Evolutionary conservation across 176 grass and related monocot genomes (phyloP).

Genomic region (Tillandsia leiboldiana): DNA sequence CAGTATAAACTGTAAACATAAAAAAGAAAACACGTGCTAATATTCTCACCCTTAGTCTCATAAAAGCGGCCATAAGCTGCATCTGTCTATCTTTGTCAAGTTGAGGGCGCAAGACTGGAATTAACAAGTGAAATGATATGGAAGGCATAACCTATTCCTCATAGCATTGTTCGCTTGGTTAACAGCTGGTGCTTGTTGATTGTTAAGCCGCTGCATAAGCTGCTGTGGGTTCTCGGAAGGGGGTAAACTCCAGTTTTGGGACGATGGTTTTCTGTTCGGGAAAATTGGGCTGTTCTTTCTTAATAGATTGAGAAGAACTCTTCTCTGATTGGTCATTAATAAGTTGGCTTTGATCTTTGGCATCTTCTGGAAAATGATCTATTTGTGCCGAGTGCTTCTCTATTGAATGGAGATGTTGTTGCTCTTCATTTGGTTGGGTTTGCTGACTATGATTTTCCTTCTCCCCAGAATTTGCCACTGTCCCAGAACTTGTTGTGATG

Average conservation of each 20-base stretch:
- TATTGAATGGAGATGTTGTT: slow-evolving; percentile 22
- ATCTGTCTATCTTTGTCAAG: slow-evolving; percentile 85
- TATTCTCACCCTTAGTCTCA: slow-evolving; percentile 54
- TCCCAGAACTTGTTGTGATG: slow-evolving; percentile 36
- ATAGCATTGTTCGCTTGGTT: slow-evolving; percentile 43
- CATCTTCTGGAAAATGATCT: slow-evolving; percentile 20
- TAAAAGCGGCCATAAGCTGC: slow-evolving; percentile 77
- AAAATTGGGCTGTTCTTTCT: slow-evolving; percentile 25
- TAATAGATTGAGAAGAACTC: slow-evolving; percentile 8
- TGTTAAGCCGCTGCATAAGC: slow-evolving; percentile 44
- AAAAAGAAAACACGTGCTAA: slow-evolving; percentile 10
- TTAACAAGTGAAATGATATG: slow-evolving; percentile 90
- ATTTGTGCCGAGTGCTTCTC: slow-evolving; percentile 27
- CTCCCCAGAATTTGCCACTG: slow-evolving; percentile 39
- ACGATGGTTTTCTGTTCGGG: slow-evolving; percentile 39
- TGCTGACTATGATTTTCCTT: slow-evolving; percentile 37
- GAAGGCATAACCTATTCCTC: slow-evolving; percentile 39
- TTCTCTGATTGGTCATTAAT: slow-evolving; percentile 5
- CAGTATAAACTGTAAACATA: background rate
- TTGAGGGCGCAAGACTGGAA: slow-evolving; percentile 78
- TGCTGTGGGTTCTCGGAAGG: slow-evolving; percentile 22
- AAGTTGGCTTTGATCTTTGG: slow-evolving; percentile 21
- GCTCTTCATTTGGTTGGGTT: slow-evolving; percentile 41
- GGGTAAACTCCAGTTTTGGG: slow-evolving; percentile 13
- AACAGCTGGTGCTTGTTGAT: slow-evolving; percentile 40